Evolutionary conservation across 1,139 yeast genomes (phyloP).

Genomic region (Yamadazyma triangularis): DNA sequence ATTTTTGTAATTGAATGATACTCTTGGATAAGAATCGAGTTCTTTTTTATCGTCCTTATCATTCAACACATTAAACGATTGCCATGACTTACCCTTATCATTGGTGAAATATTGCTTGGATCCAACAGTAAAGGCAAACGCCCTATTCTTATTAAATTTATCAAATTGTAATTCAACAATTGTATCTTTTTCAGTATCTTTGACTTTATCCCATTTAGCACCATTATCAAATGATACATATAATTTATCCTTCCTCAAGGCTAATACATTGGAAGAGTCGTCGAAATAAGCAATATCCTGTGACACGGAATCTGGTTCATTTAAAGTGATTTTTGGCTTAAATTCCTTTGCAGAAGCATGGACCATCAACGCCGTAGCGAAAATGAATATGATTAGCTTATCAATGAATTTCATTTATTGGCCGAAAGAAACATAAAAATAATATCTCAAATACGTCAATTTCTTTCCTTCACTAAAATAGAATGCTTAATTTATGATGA

Average conservation of each 20-base stretch:
- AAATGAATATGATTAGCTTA: too few relatives aligned
- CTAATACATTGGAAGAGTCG: slow-evolving; percentile 49
- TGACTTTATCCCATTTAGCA: slow-evolving; percentile 40
- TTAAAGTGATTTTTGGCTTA: slow-evolving; percentile 16
- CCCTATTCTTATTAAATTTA: slow-evolving; percentile 42
- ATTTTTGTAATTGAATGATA: slow-evolving; percentile 37
- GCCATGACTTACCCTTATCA: slow-evolving; percentile 61
- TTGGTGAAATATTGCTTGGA: slow-evolving; percentile 46
- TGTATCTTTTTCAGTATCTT: slow-evolving; percentile 21
- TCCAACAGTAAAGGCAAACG: slow-evolving; percentile 43
- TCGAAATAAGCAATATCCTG: slow-evolving; percentile 43
- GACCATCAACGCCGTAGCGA: too few relatives aligned
- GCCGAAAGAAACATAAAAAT: too few relatives aligned
- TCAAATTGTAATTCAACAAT: slow-evolving; percentile 36
- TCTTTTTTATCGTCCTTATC: slow-evolving; percentile 8
- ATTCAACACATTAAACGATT: slow-evolving; percentile 25
- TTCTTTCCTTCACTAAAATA: too few relatives aligned
- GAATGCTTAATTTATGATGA: too few relatives aligned
- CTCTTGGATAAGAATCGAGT: slow-evolving; percentile 12
- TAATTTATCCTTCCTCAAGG: slow-evolving; percentile 27
- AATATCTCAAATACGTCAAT: too few relatives aligned
- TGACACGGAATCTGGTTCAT: slow-evolving; percentile 10
- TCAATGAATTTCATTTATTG: too few relatives aligned
- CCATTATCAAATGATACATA: slow-evolving; percentile 58
- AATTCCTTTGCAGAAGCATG: slow-evolving; percentile 13